Evolutionary conservation across 2,329 filamentous ascomycete genomes (phyloP).

Genomic region (Metarhizium sp.): DNA sequence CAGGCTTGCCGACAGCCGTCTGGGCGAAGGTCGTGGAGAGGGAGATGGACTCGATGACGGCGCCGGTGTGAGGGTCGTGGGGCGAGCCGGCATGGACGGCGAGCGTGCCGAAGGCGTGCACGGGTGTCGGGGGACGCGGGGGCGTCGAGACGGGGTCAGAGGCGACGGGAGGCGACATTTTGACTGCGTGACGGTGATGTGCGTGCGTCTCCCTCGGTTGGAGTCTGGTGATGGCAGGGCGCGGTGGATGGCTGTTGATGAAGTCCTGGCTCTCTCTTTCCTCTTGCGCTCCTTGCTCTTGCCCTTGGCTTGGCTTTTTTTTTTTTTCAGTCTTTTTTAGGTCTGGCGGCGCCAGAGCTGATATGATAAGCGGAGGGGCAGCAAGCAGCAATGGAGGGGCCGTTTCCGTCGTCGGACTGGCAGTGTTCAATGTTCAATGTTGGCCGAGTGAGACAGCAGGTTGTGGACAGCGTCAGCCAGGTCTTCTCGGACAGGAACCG

Average conservation of each 20-base stretch:
- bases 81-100: conserved; percentile 90
- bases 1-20: conserved; percentile 72
- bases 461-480: neutral
- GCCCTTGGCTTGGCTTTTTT: neutral
- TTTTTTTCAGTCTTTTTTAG: neutral
- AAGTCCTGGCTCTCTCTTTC: neutral
- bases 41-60: conserved; percentile 93
- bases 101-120: conserved; percentile 79
- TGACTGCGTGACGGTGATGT: neutral
- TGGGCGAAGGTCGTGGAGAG: conserved; percentile 97
- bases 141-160: conserved; percentile 59
- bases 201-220: neutral
- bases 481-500: neutral
- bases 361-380: neutral
- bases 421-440: too few species aligned
- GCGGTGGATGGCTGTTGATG: too few species aligned
- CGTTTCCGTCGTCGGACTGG: neutral
- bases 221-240: neutral
- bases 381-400: neutral
- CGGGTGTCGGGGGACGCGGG: conserved; percentile 59
- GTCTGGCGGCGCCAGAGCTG: neutral
- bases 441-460: neutral
- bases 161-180: conserved; percentile 21
- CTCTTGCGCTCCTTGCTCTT: too few species aligned
- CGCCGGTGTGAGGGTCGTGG: conserved; percentile 84